Base-by-base conservation (phyloP, 805 yeast species). In the Priceomyces melissophilus region DNA sequence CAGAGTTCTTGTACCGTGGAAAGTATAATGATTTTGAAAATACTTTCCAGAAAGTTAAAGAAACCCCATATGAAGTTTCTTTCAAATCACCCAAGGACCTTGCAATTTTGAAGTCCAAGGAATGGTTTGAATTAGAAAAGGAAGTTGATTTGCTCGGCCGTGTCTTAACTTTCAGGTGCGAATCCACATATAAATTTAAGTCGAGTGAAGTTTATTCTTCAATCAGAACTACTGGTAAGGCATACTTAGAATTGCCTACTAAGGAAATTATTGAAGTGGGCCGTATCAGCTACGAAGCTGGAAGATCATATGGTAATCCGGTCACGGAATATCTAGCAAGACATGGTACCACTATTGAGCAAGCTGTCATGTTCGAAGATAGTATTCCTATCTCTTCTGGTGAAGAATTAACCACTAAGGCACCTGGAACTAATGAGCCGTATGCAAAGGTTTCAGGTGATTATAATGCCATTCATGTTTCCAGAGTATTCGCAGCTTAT, bases 401-500 rank as follows among this genome's bases (percentile, higher is more conserved):
- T 44, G 79, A 78, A 53, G 79, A 75, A 51, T 74, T 79, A 53
- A 65, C 76, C 33, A 73, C 84, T 4, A 87, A 87, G 63, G 86
- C 98, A 34, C 99, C 99, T 60, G 86, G 89, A 48, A 84, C 96
- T 41, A 93, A 93, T 66, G 98, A 88, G 71, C 87, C 96, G 20
- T 93, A 93, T 61, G 99, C 96, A 48, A 86, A 81, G 61, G 97
- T 93, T 32, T 91, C 98, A 47, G 98, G 98, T 61, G 99, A 93
- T 68, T 91, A 79, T 81, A 93, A 93, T 68, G 99, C 99, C 47
- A 93, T 93, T 56, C 99, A 93, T 64, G 98, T 95, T 46, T 86
- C 96, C 28, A 84, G 96, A 61, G 93, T 88, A 38, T 93, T 93
- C 68, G 90, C 99, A 42, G 76, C 81, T 47, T 93, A 93, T 62